Evolutionary conservation across 805 yeast genomes (phyloP).

Genomic region (Kazachstania africana): DNA sequence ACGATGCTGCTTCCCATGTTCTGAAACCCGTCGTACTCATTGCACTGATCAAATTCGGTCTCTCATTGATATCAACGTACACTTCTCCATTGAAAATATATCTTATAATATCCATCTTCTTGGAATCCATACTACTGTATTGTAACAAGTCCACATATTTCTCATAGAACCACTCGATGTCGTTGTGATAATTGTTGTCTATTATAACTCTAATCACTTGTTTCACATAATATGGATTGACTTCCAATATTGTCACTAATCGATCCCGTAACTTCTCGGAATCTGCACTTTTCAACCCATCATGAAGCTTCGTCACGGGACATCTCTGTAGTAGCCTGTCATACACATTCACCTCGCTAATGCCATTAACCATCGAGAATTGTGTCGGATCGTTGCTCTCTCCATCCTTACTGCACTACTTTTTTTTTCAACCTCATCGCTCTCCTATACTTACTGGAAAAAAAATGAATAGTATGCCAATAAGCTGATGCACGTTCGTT

Average conservation of each 20-base stretch:
- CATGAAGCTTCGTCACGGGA: neutral
- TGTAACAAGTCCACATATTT: constrained; percentile 21
- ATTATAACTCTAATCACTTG: constrained; percentile 34
- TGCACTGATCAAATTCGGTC: constrained; percentile 55
- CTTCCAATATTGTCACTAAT: constrained; percentile 10
- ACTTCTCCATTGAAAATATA: constrained; percentile 16
- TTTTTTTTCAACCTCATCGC: too few relatives aligned
- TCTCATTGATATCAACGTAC: constrained; percentile 36
- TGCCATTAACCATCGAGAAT: too few relatives aligned
- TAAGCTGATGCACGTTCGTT: too few relatives aligned
- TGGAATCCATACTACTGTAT: constrained; percentile 16
- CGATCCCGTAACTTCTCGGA: constrained; percentile 8
- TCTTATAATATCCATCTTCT: constrained; percentile 22
- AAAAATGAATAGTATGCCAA: too few relatives aligned
- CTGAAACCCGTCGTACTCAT: constrained; percentile 80
- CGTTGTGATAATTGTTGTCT: constrained; percentile 6
- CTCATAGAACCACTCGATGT: constrained; percentile 24
- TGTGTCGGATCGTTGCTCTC: too few relatives aligned
- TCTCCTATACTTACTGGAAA: too few relatives aligned
- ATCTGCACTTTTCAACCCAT: too few relatives aligned
- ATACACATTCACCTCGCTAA: too few relatives aligned
- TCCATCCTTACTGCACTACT: too few relatives aligned
- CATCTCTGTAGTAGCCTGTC: neutral
- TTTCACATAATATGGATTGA: constrained; percentile 44
- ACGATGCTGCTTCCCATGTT: constrained; percentile 90